Conservation (phyloP, 2,329 filamentous ascomycete genomes). For the Ophiocordyceps robertsii region DNA sequence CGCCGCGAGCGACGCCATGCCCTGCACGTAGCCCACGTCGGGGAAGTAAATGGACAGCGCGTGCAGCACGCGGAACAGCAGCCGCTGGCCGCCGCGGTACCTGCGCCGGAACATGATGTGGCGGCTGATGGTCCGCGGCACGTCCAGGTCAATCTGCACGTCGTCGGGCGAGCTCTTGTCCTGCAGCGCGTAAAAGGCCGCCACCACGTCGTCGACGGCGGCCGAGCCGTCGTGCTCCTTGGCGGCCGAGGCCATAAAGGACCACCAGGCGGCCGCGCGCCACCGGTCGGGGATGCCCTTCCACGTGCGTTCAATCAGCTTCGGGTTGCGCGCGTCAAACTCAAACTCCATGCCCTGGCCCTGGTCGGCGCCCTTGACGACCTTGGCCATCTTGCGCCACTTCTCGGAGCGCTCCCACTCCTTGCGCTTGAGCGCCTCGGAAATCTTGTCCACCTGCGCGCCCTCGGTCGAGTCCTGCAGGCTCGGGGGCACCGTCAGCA, state of each 20-base stretch:
- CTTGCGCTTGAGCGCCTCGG: conserved; percentile 45
- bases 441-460: conserved; percentile 34
- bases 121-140: conserved; percentile 83
- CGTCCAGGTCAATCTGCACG: conserved; percentile 92
- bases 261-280: conserved; percentile 88
- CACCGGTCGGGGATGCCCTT: conserved; percentile 96
- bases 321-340: conserved; percentile 72
- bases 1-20: conserved; percentile 88
- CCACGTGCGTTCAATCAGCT: conserved; percentile 85
- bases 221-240: conserved; percentile 45
- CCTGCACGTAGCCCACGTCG: conserved; percentile 88
- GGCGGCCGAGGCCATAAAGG: conserved; percentile 72
- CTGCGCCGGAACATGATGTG: conserved; percentile 95
- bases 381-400: conserved; percentile 53
- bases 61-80: conserved; percentile 87
- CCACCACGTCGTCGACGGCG: conserved; percentile 58
- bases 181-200: conserved; percentile 60
- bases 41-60: conserved; percentile 84
- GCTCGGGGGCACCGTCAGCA: conserved; percentile 47
- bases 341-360: conserved; percentile 54
- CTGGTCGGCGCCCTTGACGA: conserved; percentile 34
- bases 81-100: conserved; percentile 81
- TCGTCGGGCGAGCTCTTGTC: conserved; percentile 71
- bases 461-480: conserved; percentile 43
- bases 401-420: conserved; percentile 52